phyloP scores from a whole-genome alignment of 1,284 basidiomycete genomes.

The Apiotrichum gamsii region DNA sequence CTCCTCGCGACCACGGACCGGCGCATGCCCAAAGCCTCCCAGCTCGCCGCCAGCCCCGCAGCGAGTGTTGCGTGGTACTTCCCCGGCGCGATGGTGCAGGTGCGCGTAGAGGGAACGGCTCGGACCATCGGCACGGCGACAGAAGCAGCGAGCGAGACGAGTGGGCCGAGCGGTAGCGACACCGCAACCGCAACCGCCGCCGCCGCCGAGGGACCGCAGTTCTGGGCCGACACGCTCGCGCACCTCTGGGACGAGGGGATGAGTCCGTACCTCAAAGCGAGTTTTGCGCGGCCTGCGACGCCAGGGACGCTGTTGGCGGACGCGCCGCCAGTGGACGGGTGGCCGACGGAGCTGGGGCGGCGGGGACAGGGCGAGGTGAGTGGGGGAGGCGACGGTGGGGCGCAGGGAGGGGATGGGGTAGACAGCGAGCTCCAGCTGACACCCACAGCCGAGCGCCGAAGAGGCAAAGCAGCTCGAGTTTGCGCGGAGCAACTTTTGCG shows the following conservation, averaged over 20 bases:
- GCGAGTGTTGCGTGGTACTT: constrained; percentile 44
- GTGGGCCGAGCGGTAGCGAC: too few species aligned
- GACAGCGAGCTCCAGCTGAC: too few species aligned
- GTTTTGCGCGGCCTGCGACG: constrained; percentile 35
- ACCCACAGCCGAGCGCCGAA: constrained; percentile 24
- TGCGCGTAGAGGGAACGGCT: constrained; percentile 40
- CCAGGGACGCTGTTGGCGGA: constrained; percentile 36
- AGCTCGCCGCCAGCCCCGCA: constrained; percentile 26
- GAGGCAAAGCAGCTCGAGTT: constrained; percentile 28
- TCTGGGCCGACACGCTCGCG: constrained; percentile 37
- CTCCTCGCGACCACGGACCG: constrained; percentile 43
- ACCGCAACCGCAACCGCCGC: too few species aligned
- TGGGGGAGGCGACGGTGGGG: neutral
- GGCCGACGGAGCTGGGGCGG: constrained; percentile 24
- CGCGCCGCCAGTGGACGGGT: constrained; percentile 20
- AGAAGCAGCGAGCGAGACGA: too few species aligned
- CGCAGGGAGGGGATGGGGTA: too few species aligned
- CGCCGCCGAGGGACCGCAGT: too few species aligned
- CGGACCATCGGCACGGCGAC: neutral
- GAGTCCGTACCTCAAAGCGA: constrained; percentile 40
- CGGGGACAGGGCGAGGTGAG: constrained; percentile 18
- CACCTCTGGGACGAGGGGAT: constrained; percentile 30
- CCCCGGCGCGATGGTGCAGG: constrained; percentile 32
- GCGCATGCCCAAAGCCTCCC: constrained; percentile 40
- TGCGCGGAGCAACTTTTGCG: constrained; percentile 36